Evolutionary conservation across 2,329 filamentous ascomycete genomes (phyloP).

Genomic region (Ilyonectria robusta): DNA sequence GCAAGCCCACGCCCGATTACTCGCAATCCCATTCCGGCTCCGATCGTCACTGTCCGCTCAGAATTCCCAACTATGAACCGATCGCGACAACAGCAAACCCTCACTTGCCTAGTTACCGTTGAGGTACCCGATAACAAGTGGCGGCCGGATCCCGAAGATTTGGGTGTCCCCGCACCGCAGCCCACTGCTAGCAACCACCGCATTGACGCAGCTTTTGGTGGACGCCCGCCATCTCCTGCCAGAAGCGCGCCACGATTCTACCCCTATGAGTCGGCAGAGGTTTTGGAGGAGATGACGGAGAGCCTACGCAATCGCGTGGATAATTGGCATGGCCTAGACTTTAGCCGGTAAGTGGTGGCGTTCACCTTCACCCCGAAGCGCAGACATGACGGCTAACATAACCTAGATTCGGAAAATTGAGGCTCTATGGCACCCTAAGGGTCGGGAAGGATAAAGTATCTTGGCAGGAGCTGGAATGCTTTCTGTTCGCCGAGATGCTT

Average conservation of each 20-base stretch:
- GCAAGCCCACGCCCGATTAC: constrained; percentile 79
- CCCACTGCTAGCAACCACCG: constrained; percentile 57
- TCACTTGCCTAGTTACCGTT: constrained; percentile 94
- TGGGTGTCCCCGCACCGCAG: constrained; percentile 68
- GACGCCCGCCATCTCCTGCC: constrained; percentile 72
- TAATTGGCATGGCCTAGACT: constrained; percentile 98
- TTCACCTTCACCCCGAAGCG: constrained; percentile 8
- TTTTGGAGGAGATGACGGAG: constrained; percentile 88
- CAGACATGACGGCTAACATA: constrained; percentile 27
- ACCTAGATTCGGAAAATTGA: constrained; percentile 87
- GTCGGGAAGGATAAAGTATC: constrained; percentile 97
- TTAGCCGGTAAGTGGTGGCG: constrained; percentile 72
- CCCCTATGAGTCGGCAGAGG: constrained; percentile 82
- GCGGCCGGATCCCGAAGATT: constrained; percentile 86
- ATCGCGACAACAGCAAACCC: constrained; percentile 92
- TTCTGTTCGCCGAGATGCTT: constrained; percentile 97
- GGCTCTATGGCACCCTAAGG: constrained; percentile 88
- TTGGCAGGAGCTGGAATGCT: constrained; percentile 98
- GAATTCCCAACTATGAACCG: constrained; percentile 96
- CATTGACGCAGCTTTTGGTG: constrained; percentile 67
- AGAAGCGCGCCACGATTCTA: constrained; percentile 72
- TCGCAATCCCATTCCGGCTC: constrained; percentile 90
- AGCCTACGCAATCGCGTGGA: constrained; percentile 90
- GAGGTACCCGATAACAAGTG: constrained; percentile 95
- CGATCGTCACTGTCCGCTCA: constrained; percentile 93